phyloP scores from a whole-genome alignment of 805 yeast species.

The Starmerella khaoyaiensis region DNA sequence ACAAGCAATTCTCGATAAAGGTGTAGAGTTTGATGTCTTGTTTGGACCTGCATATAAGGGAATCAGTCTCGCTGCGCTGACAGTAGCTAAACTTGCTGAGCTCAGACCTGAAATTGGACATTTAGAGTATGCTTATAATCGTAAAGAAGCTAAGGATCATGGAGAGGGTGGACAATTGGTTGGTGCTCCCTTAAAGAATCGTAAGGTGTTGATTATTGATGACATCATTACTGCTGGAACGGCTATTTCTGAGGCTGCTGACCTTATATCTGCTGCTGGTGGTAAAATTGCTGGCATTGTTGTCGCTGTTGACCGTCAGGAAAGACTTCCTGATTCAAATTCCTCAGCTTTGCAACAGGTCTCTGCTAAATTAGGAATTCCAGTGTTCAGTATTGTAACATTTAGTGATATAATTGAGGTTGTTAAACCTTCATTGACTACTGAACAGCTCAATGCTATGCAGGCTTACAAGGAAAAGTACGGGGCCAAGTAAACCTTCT shows the following conservation, averaged over 20 bases:
- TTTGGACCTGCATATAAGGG: constrained; percentile 99
- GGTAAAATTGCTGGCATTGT: constrained; percentile 75
- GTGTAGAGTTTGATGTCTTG: constrained; percentile 72
- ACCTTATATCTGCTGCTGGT: constrained; percentile 51
- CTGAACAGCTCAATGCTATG: constrained; percentile 23
- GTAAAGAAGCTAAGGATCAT: constrained; percentile 81
- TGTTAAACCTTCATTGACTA: constrained; percentile 30
- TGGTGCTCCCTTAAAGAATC: constrained; percentile 61
- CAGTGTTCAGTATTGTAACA: constrained; percentile 69
- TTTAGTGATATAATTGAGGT: constrained; percentile 61
- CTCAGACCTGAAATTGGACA: constrained; percentile 53
- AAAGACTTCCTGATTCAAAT: constrained; percentile 53
- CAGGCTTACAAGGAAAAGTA: constrained; percentile 24
- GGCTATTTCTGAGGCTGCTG: constrained; percentile 88
- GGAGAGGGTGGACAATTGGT: constrained; percentile 97
- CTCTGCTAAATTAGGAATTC: constrained; percentile 56
- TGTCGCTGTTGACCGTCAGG: constrained; percentile 92
- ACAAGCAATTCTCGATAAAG: constrained; percentile 66
- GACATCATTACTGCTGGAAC: constrained; percentile 99
- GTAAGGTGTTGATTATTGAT: constrained; percentile 74
- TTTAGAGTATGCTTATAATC: constrained; percentile 82
- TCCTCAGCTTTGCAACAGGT: constrained; percentile 75
- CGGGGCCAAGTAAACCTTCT: constrained; percentile 17
- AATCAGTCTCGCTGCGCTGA: constrained; percentile 85
- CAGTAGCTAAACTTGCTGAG: constrained; percentile 85